A percentile compares a stretch with the other conserved stretches of the same genome.
Evolutionary conservation across 2,329 filamentous ascomycete genomes (phyloP).

Genomic region (Claviceps lovelessii): DNA sequence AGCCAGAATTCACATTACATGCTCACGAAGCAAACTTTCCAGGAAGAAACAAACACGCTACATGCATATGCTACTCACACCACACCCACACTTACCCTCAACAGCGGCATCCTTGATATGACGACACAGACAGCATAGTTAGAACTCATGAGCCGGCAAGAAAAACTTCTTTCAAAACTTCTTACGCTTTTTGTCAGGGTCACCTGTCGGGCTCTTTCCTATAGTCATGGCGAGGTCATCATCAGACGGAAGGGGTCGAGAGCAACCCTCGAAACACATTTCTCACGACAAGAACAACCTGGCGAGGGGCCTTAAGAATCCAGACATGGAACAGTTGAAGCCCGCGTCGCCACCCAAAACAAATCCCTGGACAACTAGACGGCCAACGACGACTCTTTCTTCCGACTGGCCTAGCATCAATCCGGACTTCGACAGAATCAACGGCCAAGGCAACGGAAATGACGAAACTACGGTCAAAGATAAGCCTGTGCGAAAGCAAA

Average conservation of each 20-base stretch:
- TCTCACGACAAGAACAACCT: conserved; percentile 14
- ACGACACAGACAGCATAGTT: background rate
- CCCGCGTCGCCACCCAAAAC: conserved; percentile 20
- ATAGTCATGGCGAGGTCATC: background rate
- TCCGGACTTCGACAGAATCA: background rate
- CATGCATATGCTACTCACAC: background rate
- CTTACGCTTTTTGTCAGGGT: background rate
- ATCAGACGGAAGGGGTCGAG: background rate
- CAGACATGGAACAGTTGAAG: conserved; percentile 9
- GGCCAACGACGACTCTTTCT: background rate
- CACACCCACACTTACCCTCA: background rate
- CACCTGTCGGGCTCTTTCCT: background rate
- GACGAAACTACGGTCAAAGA: background rate
- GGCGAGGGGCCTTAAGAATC: background rate
- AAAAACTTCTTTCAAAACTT: background rate
- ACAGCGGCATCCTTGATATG: background rate
- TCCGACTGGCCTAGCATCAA: conserved; percentile 2
- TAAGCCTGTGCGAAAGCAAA: background rate
- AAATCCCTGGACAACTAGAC: conserved; percentile 17
- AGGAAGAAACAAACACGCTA: no score
- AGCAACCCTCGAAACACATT: conserved; percentile 6
- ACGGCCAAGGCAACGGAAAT: background rate
- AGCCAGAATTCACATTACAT: background rate
- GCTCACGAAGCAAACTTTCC: background rate
- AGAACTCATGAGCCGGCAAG: no score